Base-by-base conservation (phyloP, 2,329 filamentous ascomycete genomes). In the Colletotrichum abscissum region DNA sequence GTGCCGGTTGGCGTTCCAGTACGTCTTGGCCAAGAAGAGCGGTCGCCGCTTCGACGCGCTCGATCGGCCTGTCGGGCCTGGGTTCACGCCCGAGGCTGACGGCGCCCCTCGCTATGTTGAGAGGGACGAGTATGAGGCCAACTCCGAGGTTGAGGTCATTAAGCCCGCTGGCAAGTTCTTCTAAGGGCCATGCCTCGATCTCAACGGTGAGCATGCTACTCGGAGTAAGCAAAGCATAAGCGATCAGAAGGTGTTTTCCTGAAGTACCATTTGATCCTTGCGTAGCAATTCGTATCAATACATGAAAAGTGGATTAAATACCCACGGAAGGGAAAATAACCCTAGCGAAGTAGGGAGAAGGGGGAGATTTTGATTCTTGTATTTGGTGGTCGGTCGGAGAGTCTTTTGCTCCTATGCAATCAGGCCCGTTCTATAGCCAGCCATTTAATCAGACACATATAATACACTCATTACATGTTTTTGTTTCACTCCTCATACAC, bases 41-140 rank as follows among this genome's bases (percentile, higher is more conserved):
- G 91, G 92, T 2, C 83, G 84, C 55, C 86, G 88, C 6, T 96
- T 95, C 79, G 88, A 91, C 78, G 92, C 90, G 4, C 83, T 95
- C 4, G 93, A 95, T 79, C 86, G 85, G 7, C 91, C 88, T 28
- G 57, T 59, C 71, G 46, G 67, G 67, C 26, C 73, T 69, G 35
- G 74, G 69, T 49, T 56, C 74, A 46, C 57, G 8, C 33, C 56
- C 26, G 67, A 72, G 3, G 60, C 52, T 3, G 73, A 63, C n/a
- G 72, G 59, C 55, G 59, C 67, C 70, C 78, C 64, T 75, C 26
- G 42, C 16, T 62, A 46, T 16, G 79, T 78, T 35, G 77, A 77
- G 12, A 68, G 77, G 19, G 75, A 79, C 49, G 78, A 78, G 11
- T 78, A 77, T 6, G 75, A 80, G 2, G 75, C 75, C 12, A 79